These are phyloP conservation scores for Rhizopus microsporus DNA, from an alignment of 371 early-diverging fungal species.

Conservation along the genomic window DNA sequence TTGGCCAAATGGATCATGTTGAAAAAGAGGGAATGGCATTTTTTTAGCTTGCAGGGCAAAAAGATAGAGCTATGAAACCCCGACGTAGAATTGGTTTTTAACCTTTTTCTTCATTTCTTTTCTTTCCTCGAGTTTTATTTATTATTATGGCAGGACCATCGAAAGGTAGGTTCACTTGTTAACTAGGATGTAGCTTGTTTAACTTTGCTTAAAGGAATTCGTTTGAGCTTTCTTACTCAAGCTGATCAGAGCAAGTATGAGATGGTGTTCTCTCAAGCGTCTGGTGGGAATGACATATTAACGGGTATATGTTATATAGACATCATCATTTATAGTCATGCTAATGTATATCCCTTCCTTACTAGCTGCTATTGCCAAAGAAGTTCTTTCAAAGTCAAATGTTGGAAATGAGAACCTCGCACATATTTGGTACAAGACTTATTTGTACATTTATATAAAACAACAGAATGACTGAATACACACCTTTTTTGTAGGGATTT, in stretches of 20 bases:
- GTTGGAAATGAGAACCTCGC: slow-evolving; percentile 49
- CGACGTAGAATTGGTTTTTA: not conserved
- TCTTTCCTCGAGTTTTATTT: slow-evolving; percentile 1
- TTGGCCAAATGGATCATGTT: not conserved
- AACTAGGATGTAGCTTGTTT: not conserved
- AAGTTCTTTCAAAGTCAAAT: slow-evolving; percentile 48
- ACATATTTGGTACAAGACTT: slow-evolving; percentile 41
- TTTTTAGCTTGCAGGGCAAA: too few species aligned
- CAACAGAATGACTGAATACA: not conserved
- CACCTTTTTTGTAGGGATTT: slow-evolving; percentile 38
- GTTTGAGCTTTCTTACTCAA: slow-evolving; percentile 48
- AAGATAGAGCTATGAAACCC: not conserved
- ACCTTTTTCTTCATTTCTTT: not conserved
- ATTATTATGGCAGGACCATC: slow-evolving; percentile 31
- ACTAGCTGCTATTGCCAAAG: slow-evolving; percentile 43
- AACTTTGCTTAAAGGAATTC: slow-evolving; percentile 27
- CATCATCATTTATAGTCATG: not conserved
- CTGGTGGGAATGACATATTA: slow-evolving; percentile 29
- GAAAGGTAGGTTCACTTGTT: slow-evolving; percentile 6
- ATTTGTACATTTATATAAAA: not conserved
- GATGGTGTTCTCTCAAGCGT: slow-evolving; percentile 43
- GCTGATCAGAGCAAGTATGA: slow-evolving; percentile 50
- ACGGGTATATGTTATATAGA: slow-evolving; percentile 27
- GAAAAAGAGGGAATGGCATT: not conserved
- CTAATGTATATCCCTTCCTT: not conserved